Conservation (phyloP, 805 yeast species). For the Metschnikowia baotianmanensis region DNA sequence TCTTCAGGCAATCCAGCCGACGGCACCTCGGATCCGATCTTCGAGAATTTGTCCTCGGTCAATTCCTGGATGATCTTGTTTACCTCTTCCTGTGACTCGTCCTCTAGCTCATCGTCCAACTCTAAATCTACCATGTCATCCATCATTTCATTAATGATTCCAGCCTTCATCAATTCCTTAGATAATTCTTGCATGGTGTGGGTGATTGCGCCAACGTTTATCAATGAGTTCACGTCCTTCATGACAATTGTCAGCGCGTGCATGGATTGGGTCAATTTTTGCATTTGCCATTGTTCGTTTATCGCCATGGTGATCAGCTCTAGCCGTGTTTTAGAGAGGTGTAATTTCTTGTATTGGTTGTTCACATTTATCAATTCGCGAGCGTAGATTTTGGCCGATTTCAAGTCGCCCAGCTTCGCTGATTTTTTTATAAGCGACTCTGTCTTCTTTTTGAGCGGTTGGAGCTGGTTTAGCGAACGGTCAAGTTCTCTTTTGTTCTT, state of each 20-base stretch:
- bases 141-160: slow-evolving; percentile 92
- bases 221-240: slow-evolving; percentile 82
- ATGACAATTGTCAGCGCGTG: slow-evolving; percentile 74
- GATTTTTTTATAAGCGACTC: slow-evolving; percentile 70
- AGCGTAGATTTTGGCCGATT: slow-evolving; percentile 76
- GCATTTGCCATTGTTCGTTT: slow-evolving; percentile 86
- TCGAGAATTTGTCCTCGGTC: slow-evolving; percentile 39
- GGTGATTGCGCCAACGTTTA: slow-evolving; percentile 74
- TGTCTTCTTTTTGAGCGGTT: slow-evolving; percentile 66
- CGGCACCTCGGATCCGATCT: slow-evolving; percentile 36
- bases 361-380: slow-evolving; percentile 72
- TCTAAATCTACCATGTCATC: slow-evolving; percentile 82
- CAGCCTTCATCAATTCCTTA: slow-evolving; percentile 80
- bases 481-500: slow-evolving; percentile 85
- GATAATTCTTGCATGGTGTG: slow-evolving; percentile 83
- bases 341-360: slow-evolving; percentile 70
- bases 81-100: slow-evolving; percentile 65
- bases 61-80: slow-evolving; percentile 51
- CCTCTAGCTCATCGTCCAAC: slow-evolving; percentile 55
- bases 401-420: slow-evolving; percentile 73
- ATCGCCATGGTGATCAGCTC: slow-evolving; percentile 86
- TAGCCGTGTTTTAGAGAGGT: slow-evolving; percentile 79
- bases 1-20: slow-evolving; percentile 22
- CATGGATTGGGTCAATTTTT: slow-evolving; percentile 79
- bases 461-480: slow-evolving; percentile 63